Percentiles rank a stretch among this genome's conserved stretches.
Conservation (phyloP, 805 yeast genomes). For the Yamadazyma philogaea region DNA sequence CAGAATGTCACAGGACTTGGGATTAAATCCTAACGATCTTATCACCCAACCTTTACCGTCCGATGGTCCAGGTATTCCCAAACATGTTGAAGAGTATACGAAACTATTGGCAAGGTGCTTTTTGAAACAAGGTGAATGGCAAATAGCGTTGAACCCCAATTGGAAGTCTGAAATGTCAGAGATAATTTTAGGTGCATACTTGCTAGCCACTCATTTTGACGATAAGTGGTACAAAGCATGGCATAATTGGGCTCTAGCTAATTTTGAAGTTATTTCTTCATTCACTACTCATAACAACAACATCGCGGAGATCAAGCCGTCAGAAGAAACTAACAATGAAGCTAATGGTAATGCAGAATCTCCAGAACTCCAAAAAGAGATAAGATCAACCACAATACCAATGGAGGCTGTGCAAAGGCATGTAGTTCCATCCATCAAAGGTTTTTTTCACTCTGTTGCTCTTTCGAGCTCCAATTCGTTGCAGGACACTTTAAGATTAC, state of each 20-base stretch:
- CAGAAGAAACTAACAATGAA: constrained; percentile 17
- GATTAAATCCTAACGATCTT: constrained; percentile 81
- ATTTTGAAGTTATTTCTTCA: constrained; percentile 87
- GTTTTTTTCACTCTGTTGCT: constrained; percentile 92
- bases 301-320: constrained; percentile 14
- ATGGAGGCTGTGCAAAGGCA: constrained; percentile 72
- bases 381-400: constrained; percentile 27
- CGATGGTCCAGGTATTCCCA: constrained; percentile 63
- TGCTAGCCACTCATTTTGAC: constrained; percentile 94
- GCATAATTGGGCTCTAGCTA: constrained; percentile 99
- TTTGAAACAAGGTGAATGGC: constrained; percentile 98
- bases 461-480: constrained; percentile 81
- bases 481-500: constrained; percentile 85
- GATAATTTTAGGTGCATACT: constrained; percentile 84
- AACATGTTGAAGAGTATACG: constrained; percentile 79
- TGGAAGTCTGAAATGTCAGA: constrained; percentile 81
- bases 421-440: constrained; percentile 93
- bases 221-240: constrained; percentile 95
- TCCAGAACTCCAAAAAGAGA: constrained; percentile 6
- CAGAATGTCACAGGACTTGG: constrained; percentile 82
- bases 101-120: constrained; percentile 88
- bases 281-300: constrained; percentile 33
- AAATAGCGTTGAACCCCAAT: constrained; percentile 69
- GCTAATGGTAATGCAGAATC: constrained; percentile 15
- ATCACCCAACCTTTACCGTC: constrained; percentile 84